Percentiles rank a stretch among this genome's conserved stretches.
These are phyloP conservation scores for Lactarius indigo DNA, from an alignment of 768 basidiomycete species.

Conservation along the genomic window DNA sequence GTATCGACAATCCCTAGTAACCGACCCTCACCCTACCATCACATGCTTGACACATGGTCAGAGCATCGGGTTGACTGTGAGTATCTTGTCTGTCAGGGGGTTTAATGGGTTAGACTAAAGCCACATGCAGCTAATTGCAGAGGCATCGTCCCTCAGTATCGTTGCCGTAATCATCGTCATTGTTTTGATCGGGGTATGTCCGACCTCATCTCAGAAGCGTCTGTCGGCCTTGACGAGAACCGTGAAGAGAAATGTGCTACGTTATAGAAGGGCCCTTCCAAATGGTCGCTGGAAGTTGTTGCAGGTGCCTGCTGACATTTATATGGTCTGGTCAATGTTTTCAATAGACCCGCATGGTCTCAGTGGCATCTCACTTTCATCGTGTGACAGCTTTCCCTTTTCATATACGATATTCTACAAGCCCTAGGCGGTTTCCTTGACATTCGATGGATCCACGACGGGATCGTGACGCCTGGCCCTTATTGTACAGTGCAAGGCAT, in stretches of 20 bases:
- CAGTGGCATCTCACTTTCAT: conserved; percentile 17
- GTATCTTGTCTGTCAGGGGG: neutral
- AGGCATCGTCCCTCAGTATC: conserved; percentile 30
- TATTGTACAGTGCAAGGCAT: conserved; percentile 41
- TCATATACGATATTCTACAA: conserved; percentile 37
- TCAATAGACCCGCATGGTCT: neutral
- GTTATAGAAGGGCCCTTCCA: conserved; percentile 4
- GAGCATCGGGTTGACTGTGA: conserved; percentile 38
- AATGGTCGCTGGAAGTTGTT: conserved; percentile 29
- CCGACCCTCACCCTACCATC: neutral
- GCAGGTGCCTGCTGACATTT: conserved; percentile 38
- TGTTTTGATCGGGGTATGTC: conserved; percentile 17
- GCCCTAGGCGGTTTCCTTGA: conserved; percentile 39
- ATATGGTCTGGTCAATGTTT: conserved; percentile 35
- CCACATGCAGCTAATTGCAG: conserved; percentile 33
- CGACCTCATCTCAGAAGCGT: neutral
- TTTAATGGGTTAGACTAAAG: neutral
- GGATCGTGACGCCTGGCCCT: conserved; percentile 33
- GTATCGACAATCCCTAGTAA: neutral
- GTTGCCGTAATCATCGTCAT: neutral
- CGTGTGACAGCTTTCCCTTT: conserved; percentile 29
- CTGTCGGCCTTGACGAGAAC: neutral
- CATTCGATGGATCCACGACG: conserved; percentile 36
- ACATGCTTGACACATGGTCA: conserved; percentile 35
- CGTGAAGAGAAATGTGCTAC: conserved; percentile 16